Conservation (phyloP, 805 yeast genomes). For the Metschnikowia aberdeeniae region DNA sequence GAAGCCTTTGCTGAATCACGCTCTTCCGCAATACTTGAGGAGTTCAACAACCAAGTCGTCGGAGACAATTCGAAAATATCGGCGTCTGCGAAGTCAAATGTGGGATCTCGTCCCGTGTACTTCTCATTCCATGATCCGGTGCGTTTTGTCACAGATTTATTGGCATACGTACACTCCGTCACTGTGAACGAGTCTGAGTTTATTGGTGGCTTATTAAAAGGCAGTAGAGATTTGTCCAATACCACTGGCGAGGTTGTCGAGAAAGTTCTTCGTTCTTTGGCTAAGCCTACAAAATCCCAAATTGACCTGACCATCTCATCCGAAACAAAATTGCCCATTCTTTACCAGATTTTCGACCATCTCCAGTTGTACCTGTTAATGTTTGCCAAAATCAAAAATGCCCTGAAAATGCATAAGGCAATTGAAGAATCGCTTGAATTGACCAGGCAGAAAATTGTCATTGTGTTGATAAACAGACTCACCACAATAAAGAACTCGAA, state of each 20-base stretch:
- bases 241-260: slow-evolving; percentile 39
- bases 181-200: slow-evolving; percentile 85
- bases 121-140: slow-evolving; percentile 75
- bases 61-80: slow-evolving; percentile 22
- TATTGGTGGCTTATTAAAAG: slow-evolving; percentile 54
- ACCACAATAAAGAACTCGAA: slow-evolving; percentile 32
- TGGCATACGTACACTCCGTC: slow-evolving; percentile 83
- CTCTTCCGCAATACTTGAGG: slow-evolving; percentile 58
- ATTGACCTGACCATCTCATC: slow-evolving; percentile 66
- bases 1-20: slow-evolving; percentile 65
- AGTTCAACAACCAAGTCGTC: slow-evolving; percentile 57
- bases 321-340: slow-evolving; percentile 52
- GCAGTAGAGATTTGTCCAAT: slow-evolving; percentile 25
- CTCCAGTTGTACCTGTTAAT: slow-evolving; percentile 67
- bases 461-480: slow-evolving; percentile 26
- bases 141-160: slow-evolving; percentile 77
- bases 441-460: slow-evolving; percentile 25
- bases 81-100: slow-evolving; percentile 9
- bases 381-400: slow-evolving; percentile 45
- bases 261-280: slow-evolving; percentile 48
- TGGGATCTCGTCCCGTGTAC: slow-evolving; percentile 45
- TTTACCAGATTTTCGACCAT: slow-evolving; percentile 58
- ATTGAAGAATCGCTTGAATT: slow-evolving; percentile 23
- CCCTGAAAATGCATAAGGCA: slow-evolving; percentile 20
- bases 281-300: slow-evolving; percentile 57